phyloP scores from a whole-genome alignment of 176 grass and related monocot genomes.

The sorghum (Sorghum bicolor) region DNA sequence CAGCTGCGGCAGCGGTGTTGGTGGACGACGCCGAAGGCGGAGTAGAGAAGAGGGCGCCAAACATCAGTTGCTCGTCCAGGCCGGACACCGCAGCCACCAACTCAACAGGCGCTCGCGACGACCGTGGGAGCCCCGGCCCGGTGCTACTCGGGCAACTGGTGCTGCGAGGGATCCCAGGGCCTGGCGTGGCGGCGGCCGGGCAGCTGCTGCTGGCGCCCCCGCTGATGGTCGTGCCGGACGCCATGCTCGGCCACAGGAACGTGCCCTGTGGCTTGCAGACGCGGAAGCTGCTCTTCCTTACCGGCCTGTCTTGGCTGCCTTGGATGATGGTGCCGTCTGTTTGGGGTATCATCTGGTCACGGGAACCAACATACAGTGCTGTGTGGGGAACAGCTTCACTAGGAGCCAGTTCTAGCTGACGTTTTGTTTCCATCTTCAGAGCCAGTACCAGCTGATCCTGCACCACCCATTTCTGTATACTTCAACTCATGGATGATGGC shows the following conservation, averaged over 20 bases:
- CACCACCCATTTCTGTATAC: background rate
- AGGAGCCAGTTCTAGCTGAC: conserved; percentile 10
- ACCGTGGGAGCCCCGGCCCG: background rate
- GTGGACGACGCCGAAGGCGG: conserved; percentile 62
- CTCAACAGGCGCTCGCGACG: conserved; percentile 17
- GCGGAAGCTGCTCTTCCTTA: conserved; percentile 60
- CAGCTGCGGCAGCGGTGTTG: conserved; percentile 11
- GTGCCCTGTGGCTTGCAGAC: conserved; percentile 63
- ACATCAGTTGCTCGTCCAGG: conserved; percentile 38
- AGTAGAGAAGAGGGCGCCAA: conserved; percentile 42
- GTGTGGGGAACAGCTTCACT: background rate
- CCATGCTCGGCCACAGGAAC: conserved; percentile 76
- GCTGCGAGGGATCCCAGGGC: conserved; percentile 13
- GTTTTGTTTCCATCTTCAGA: conserved; percentile 17
- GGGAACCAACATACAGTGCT: background rate
- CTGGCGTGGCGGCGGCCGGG: background rate
- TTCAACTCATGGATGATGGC: background rate
- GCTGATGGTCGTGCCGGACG: conserved; percentile 33
- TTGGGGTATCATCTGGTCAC: background rate
- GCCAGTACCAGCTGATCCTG: conserved; percentile 55
- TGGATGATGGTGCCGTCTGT: conserved; percentile 16
- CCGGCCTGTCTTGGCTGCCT: conserved; percentile 21
- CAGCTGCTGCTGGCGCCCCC: conserved; percentile 36
- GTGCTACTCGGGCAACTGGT: conserved; percentile 25
- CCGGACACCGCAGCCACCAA: conserved; percentile 18